These are phyloP conservation scores for Quercus dentata DNA, from an alignment of 306 rosid species.

Conservation along the genomic window DNA sequence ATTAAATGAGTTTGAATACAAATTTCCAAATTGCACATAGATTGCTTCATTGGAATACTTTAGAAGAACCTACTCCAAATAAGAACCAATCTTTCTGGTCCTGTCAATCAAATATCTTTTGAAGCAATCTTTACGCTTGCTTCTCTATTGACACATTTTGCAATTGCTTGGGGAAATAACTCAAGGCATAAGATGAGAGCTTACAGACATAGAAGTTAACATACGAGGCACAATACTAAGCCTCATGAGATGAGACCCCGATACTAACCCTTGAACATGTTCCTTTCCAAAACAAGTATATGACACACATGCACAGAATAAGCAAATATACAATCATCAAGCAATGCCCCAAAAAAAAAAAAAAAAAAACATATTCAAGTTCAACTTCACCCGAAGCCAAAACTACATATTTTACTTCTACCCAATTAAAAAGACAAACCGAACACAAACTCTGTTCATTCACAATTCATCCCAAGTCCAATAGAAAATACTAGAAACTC, in stretches of 20 bases:
- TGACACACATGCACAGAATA: too few species aligned
- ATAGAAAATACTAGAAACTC: too few species aligned
- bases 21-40: neutral
- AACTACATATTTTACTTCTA: too few species aligned
- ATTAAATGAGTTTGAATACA: neutral
- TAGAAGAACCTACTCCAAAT: neutral
- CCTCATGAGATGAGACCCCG: neutral
- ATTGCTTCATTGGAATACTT: neutral
- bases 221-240: neutral
- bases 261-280: neutral
- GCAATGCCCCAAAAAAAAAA: too few species aligned
- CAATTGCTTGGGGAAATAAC: neutral
- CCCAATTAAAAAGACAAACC: too few species aligned
- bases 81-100: neutral
- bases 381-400: too few species aligned
- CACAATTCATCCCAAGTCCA: too few species aligned
- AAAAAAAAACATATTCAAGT: too few species aligned
- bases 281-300: too few species aligned
- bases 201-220: neutral
- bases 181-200: neutral
- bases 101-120: neutral
- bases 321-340: too few species aligned
- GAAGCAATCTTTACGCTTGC: neutral
- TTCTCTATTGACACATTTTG: neutral
- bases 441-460: too few species aligned